A percentile compares a stretch with the other conserved stretches of the same genome.
Evolutionary conservation across 176 grass and related monocot genomes (phyloP).

Genomic region (Melocanna baccifera): DNA sequence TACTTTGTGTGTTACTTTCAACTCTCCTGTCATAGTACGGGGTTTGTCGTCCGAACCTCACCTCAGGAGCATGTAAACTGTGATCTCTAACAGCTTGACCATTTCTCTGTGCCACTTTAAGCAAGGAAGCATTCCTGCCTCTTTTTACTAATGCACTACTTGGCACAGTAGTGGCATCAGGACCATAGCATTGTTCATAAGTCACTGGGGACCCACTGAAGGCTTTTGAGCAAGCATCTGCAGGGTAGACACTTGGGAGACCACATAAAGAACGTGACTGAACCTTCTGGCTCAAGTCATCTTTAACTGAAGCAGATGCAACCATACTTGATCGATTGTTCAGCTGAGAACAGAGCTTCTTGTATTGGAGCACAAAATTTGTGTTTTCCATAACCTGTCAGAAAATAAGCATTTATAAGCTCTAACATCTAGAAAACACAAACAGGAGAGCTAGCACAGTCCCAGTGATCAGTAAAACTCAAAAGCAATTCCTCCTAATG

Average conservation of each 20-base stretch:
- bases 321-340: slow-evolving; percentile 48
- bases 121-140: slow-evolving; percentile 36
- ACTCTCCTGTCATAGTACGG: slow-evolving; percentile 33
- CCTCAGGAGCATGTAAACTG: slow-evolving; percentile 38
- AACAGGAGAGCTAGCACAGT: neutral
- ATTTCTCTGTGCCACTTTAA: slow-evolving; percentile 38
- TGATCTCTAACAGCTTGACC: slow-evolving; percentile 34
- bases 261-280: slow-evolving; percentile 37
- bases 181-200: slow-evolving; percentile 42
- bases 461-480: neutral
- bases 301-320: slow-evolving; percentile 47
- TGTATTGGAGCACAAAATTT: slow-evolving; percentile 53
- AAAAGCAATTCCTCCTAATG: neutral
- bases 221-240: slow-evolving; percentile 31
- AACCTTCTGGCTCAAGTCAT: slow-evolving; percentile 34
- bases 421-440: slow-evolving; percentile 24
- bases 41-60: slow-evolving; percentile 33
- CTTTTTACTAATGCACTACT: slow-evolving; percentile 36
- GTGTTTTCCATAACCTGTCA: slow-evolving; percentile 72
- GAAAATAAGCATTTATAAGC: slow-evolving; percentile 29
- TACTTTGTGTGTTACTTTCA: slow-evolving; percentile 33
- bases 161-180: slow-evolving; percentile 25
- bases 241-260: slow-evolving; percentile 8
- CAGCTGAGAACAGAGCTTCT: slow-evolving; percentile 58
- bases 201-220: slow-evolving; percentile 29